Percentiles rank a stretch among this genome's conserved stretches.
phyloP scores from a whole-genome alignment of 371 early-diverging fungal species.

The Mucor velutinosus region DNA sequence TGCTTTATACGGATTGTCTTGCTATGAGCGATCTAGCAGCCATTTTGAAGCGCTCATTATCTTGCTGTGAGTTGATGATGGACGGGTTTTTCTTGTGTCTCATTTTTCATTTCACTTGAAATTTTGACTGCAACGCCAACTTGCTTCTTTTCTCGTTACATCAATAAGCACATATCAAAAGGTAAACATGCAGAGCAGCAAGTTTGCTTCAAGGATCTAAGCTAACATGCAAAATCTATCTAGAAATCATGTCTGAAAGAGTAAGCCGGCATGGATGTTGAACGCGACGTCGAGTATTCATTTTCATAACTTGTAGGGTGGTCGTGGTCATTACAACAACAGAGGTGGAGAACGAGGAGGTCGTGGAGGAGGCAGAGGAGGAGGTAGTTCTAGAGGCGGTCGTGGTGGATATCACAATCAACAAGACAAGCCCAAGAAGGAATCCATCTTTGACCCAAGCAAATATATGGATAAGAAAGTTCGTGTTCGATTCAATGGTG shows the following conservation, averaged over 20 bases:
- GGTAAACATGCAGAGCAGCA: not conserved
- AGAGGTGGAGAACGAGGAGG: constrained; percentile 53
- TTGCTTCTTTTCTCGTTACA: not conserved
- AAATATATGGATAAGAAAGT: constrained; percentile 93
- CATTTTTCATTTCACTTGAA: not conserved
- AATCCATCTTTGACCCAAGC: constrained; percentile 88
- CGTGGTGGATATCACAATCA: constrained; percentile 40
- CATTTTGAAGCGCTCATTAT: not conserved
- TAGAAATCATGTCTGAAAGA: constrained; percentile 25
- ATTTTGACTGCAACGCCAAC: not conserved
- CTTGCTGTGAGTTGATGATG: not conserved
- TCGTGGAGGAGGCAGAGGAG: constrained; percentile 58
- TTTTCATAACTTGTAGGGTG: constrained; percentile 4
- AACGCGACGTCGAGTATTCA: not conserved
- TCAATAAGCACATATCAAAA: not conserved
- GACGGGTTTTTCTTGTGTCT: not conserved
- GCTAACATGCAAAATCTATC: not conserved
- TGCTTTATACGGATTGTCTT: not conserved
- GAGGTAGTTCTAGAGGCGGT: constrained; percentile 57
- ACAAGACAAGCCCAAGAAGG: constrained; percentile 75
- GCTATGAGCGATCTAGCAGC: not conserved
- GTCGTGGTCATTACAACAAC: constrained; percentile 29
- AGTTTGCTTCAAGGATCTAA: not conserved
- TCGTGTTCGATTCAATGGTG: constrained; percentile 90
- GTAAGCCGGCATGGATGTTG: not conserved